phyloP scores from a whole-genome alignment of 129 eudicot genomes.

The Centella asiatica region DNA sequence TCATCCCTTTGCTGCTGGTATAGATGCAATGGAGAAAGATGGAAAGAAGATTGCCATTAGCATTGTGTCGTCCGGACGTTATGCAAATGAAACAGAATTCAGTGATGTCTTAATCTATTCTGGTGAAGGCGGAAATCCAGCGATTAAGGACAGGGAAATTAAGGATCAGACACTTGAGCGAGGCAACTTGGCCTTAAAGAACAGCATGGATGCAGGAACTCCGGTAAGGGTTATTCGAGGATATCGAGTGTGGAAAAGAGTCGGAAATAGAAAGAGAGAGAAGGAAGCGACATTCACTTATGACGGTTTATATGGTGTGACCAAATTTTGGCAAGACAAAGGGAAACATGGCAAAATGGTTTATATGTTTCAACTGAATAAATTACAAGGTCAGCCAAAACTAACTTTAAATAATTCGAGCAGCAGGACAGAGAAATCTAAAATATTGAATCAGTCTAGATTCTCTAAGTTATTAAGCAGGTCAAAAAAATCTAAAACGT shows the following conservation, averaged over 20 bases:
- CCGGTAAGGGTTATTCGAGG: constrained; percentile 29
- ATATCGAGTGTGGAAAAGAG: not conserved
- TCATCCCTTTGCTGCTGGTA: constrained; percentile 29
- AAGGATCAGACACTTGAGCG: constrained; percentile 32
- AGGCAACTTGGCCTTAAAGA: constrained; percentile 35
- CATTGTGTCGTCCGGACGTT: constrained; percentile 44
- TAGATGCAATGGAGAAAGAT: constrained; percentile 28
- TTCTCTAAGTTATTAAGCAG: not conserved
- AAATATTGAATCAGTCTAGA: not conserved
- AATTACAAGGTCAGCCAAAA: constrained; percentile 25
- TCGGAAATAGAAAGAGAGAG: not conserved
- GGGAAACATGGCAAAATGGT: constrained; percentile 33
- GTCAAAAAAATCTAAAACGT: not conserved
- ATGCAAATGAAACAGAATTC: constrained; percentile 21
- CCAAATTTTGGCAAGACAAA: constrained; percentile 18
- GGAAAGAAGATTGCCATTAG: constrained; percentile 42
- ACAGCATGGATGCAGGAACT: constrained; percentile 22
- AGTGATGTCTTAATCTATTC: constrained; percentile 27
- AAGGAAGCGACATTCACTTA: constrained; percentile 16
- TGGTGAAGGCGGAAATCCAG: constrained; percentile 52
- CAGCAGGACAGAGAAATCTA: not conserved
- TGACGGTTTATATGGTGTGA: constrained; percentile 36
- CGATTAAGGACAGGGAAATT: not conserved
- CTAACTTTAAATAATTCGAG: not conserved
- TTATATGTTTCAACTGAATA: constrained; percentile 34